Conservation (phyloP, 345 rosid genomes). For the Balakata baccata region DNA sequence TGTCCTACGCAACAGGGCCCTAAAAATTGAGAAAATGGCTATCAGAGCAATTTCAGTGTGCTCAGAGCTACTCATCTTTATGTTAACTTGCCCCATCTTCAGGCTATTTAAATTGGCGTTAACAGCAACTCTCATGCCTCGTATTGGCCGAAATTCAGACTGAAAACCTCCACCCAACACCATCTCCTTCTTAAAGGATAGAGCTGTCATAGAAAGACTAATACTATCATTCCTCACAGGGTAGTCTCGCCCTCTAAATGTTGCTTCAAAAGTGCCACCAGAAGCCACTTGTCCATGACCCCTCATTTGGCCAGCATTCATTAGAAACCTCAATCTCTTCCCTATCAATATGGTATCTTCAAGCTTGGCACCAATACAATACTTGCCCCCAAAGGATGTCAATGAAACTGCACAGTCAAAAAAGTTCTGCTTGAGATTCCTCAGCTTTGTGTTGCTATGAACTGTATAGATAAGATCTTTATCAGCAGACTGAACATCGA, state of each 20-base stretch:
- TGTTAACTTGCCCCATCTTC: slow-evolving; percentile 65
- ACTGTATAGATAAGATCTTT: slow-evolving; percentile 64
- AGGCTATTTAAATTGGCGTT: slow-evolving; percentile 65
- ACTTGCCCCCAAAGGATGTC: slow-evolving; percentile 59
- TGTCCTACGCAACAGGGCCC: slow-evolving; percentile 49
- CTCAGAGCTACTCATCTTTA: slow-evolving; percentile 67
- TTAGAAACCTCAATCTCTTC: slow-evolving; percentile 58
- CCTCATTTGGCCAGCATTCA: slow-evolving; percentile 63
- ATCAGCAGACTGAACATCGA: slow-evolving; percentile 76
- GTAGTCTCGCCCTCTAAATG: slow-evolving; percentile 71
- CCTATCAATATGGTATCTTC: slow-evolving; percentile 71
- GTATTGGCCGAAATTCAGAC: slow-evolving; percentile 56
- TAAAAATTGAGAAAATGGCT: slow-evolving; percentile 51
- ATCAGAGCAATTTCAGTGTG: slow-evolving; percentile 67
- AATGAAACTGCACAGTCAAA: slow-evolving; percentile 58
- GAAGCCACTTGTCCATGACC: slow-evolving; percentile 61
- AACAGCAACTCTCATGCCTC: slow-evolving; percentile 49
- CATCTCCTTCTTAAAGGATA: slow-evolving; percentile 63
- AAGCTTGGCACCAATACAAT: slow-evolving; percentile 66
- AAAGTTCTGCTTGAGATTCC: slow-evolving; percentile 54
- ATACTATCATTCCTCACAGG: slow-evolving; percentile 62
- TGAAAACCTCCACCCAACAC: slow-evolving; percentile 70
- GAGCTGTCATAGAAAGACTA: slow-evolving; percentile 55
- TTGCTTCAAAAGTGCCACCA: slow-evolving; percentile 74
- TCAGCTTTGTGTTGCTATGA: slow-evolving; percentile 57